These are phyloP conservation scores for Paracorniculantispora psalliotae DNA, from an alignment of 2,329 filamentous ascomycete genomes.

Conservation along the genomic window DNA sequence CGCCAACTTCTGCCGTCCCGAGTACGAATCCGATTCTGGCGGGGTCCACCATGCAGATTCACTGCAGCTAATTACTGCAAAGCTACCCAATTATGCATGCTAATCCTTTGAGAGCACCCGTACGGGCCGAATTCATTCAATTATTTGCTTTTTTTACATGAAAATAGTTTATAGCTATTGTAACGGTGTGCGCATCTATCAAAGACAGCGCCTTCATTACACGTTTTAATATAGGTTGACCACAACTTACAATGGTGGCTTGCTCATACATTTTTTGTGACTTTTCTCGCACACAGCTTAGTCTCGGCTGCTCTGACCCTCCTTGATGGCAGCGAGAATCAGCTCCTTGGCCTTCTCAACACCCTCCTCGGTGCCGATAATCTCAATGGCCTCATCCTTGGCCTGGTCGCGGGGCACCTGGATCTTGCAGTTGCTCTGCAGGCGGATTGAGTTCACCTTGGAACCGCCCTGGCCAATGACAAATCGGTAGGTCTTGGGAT, in stretches of 20 bases:
- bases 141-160: not conserved
- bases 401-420: slow-evolving; percentile 81
- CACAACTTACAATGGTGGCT: not conserved
- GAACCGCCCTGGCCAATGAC: slow-evolving; percentile 85
- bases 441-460: slow-evolving; percentile 89
- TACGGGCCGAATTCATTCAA: not conserved
- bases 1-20: not conserved
- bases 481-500: slow-evolving; percentile 82
- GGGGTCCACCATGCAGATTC: not conserved
- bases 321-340: slow-evolving; percentile 77
- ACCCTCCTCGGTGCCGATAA: slow-evolving; percentile 72
- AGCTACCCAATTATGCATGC: too few relatives aligned
- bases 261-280: not conserved
- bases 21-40: not conserved
- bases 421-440: slow-evolving; percentile 89
- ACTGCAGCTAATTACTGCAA: too few relatives aligned
- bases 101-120: not conserved
- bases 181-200: not conserved
- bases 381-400: slow-evolving; percentile 79
- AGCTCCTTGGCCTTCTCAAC: slow-evolving; percentile 83
- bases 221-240: not conserved
- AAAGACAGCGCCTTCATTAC: not conserved
- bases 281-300: not conserved
- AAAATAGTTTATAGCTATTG: not conserved
- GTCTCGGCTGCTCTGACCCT: slow-evolving; percentile 38